Percentiles rank a stretch among this genome's conserved stretches.
These are phyloP conservation scores for Cryptococcus depauperatus DNA, from an alignment of 1,284 basidiomycete species.

Conservation along the genomic window DNA sequence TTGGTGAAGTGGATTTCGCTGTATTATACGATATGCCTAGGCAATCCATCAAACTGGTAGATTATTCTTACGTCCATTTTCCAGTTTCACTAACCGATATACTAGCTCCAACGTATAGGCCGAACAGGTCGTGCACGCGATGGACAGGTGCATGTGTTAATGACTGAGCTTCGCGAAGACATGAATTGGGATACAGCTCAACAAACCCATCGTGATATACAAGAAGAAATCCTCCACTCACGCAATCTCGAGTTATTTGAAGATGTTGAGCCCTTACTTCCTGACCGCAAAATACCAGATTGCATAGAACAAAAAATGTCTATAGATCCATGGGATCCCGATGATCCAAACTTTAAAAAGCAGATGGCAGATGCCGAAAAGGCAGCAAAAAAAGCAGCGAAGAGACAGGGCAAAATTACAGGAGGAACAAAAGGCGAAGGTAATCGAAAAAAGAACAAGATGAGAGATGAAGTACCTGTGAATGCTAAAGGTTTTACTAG, in stretches of 20 bases:
- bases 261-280: conserved; percentile 81
- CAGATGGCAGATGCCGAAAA: conserved; percentile 15
- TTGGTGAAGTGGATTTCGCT: conserved; percentile 96
- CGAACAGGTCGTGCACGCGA: conserved; percentile 89
- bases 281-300: conserved; percentile 64
- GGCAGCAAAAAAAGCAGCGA: conserved; percentile 6
- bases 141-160: conserved; percentile 85
- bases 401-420: too few relatives aligned
- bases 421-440: conserved; percentile 14
- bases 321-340: conserved; percentile 42
- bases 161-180: conserved; percentile 86
- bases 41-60: conserved; percentile 89
- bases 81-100: background rate
- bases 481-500: conserved; percentile 41
- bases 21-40: conserved; percentile 96
- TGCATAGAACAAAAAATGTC: conserved; percentile 70
- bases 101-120: conserved; percentile 87
- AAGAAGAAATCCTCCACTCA: conserved; percentile 77
- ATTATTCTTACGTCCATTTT: too few relatives aligned
- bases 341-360: conserved; percentile 25
- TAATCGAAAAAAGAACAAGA: conserved; percentile 13
- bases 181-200: conserved; percentile 85
- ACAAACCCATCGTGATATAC: conserved; percentile 78
- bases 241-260: conserved; percentile 82
- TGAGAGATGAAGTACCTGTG: conserved; percentile 39